Percentiles rank a stretch among this genome's conserved stretches.
These are phyloP conservation scores for Suillus subalutaceus DNA, from an alignment of 768 basidiomycete species.

Conservation along the genomic window DNA sequence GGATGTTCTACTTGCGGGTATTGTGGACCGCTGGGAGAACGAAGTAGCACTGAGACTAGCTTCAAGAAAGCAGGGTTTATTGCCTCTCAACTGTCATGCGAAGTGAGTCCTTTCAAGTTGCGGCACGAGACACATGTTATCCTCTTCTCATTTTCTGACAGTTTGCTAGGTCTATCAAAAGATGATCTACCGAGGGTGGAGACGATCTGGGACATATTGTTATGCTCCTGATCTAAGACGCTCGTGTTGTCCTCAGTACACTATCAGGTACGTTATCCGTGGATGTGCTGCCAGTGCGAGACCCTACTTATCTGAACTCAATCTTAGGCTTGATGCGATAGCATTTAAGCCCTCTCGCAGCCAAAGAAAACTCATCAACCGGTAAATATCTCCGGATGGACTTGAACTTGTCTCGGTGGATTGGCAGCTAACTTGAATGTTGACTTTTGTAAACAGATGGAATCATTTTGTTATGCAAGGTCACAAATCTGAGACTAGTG, in stretches of 20 bases:
- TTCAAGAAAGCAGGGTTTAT: conserved; percentile 51
- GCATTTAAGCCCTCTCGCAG: conserved; percentile 71
- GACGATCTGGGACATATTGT: conserved; percentile 79
- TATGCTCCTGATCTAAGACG: conserved; percentile 84
- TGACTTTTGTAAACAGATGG: conserved; percentile 52
- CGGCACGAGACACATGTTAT: background rate
- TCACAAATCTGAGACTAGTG: conserved; percentile 29
- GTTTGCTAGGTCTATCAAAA: conserved; percentile 65
- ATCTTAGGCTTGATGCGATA: conserved; percentile 62
- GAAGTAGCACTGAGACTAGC: conserved; percentile 45
- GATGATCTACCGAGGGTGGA: conserved; percentile 87
- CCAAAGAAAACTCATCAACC: conserved; percentile 73
- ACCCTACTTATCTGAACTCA: background rate
- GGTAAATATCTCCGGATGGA: conserved; percentile 41
- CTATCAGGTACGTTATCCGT: conserved; percentile 68
- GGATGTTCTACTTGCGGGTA: conserved; percentile 62
- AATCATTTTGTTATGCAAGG: conserved; percentile 65
- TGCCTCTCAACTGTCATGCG: conserved; percentile 55
- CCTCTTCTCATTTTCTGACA: background rate
- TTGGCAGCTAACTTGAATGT: background rate
- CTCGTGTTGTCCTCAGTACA: conserved; percentile 94
- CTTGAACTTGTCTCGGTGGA: background rate
- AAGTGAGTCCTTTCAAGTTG: conserved; percentile 35
- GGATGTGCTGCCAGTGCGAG: too few species aligned
- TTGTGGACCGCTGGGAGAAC: conserved; percentile 56